A percentile compares a stretch with the other conserved stretches of the same genome.
These are phyloP conservation scores for Eucalyptus globulus DNA, from an alignment of 345 rosid genomes.

Conservation along the genomic window DNA sequence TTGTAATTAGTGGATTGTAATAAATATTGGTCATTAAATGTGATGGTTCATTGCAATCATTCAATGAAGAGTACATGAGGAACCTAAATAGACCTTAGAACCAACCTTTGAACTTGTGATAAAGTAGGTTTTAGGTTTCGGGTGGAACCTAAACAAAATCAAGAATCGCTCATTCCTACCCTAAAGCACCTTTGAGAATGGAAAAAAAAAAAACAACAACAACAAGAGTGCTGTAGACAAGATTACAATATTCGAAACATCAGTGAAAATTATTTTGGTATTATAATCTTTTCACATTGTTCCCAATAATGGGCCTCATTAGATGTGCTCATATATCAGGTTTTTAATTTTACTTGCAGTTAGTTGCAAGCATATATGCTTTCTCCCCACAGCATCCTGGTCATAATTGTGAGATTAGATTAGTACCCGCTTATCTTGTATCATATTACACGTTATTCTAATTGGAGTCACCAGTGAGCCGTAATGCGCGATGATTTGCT, in stretches of 20 bases:
- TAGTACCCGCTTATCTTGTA: background rate
- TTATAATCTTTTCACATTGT: background rate
- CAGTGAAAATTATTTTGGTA: background rate
- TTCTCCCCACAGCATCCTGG: background rate
- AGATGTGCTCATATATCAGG: background rate
- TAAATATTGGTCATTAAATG: too few relatives aligned
- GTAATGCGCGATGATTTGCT: too few relatives aligned
- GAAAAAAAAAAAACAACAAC: too few relatives aligned
- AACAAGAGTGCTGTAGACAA: background rate
- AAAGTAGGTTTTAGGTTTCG: too few relatives aligned
- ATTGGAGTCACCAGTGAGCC: background rate
- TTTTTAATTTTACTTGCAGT: background rate
- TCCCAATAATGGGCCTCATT: background rate
- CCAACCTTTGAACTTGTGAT: too few relatives aligned
- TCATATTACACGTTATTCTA: background rate
- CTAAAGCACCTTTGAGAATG: too few relatives aligned
- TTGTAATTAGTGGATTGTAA: too few relatives aligned
- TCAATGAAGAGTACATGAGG: too few relatives aligned
- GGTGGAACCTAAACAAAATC: too few relatives aligned
- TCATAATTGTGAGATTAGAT: background rate
- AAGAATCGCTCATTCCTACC: too few relatives aligned
- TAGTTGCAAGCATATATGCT: background rate
- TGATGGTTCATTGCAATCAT: too few relatives aligned
- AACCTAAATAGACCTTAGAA: too few relatives aligned
- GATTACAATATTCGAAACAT: background rate